phyloP scores from a whole-genome alignment of 75 land plant genomes.

The Azolla pinnata region DNA sequence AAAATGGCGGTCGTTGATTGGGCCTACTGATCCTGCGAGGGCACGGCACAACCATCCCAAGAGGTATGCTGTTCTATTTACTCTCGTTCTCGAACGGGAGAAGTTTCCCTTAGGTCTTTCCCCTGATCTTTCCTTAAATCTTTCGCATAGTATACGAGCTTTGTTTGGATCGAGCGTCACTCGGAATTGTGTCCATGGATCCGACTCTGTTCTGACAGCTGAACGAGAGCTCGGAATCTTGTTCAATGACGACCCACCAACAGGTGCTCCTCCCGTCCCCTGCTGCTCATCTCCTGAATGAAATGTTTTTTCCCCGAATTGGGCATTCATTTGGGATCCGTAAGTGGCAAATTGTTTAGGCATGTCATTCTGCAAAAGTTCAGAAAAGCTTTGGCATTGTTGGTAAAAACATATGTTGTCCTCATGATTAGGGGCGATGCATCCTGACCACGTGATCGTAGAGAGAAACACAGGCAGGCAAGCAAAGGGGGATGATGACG shows the following conservation, averaged over 20 bases:
- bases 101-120: background rate
- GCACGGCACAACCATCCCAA: slow-evolving; percentile 56
- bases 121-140: background rate
- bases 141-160: slow-evolving; percentile 52
- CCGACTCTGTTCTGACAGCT: slow-evolving; percentile 60
- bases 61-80: slow-evolving; percentile 32
- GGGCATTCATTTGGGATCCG: no score
- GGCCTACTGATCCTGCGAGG: slow-evolving; percentile 68
- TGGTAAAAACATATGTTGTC: no score
- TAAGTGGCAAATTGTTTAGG: no score
- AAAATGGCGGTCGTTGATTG: slow-evolving; percentile 70
- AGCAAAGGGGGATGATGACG: no score
- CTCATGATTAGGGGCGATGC: no score
- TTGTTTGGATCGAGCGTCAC: slow-evolving; percentile 46
- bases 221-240: slow-evolving; percentile 56
- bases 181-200: slow-evolving; percentile 80
- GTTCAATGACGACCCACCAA: slow-evolving; percentile 41
- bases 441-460: no score
- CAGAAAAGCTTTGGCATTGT: no score
- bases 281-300: no score
- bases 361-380: no score
- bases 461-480: no score
- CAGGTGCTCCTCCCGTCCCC: no score
- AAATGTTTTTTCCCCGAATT: no score
- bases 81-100: background rate